Evolutionary conservation across 139 green algal species (phyloP), one percentile per base, ranked within the genome.

Genomic region (Volvox reticuliferus): DNA sequence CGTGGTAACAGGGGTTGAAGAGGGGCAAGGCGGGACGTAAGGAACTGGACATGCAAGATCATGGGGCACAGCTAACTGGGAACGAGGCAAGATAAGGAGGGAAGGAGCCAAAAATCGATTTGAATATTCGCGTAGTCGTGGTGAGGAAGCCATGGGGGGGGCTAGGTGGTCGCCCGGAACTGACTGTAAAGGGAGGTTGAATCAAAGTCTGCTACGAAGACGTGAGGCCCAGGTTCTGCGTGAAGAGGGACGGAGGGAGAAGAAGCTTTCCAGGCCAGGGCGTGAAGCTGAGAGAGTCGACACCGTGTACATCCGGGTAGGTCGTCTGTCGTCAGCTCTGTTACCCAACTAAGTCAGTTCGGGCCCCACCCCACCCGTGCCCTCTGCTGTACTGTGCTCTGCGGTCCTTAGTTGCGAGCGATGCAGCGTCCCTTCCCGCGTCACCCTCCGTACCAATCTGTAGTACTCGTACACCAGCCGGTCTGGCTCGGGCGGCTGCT

Each of bases 401-500:
- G 9, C 44, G 44, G 44, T 55, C 44, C 44, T 55, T 5, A 55
- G 44, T 9, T 55, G 44, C 44, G 44, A 55, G 44, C 9, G 44
- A 9, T 9, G 44, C 44, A 55, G 44, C 44, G 44, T 9, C 44
- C 44, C 44, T 5, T 55, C 44, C 44, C 44, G 44, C 44, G 5
- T 55, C 9, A 9, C 44, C 44, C 44, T 55, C 79, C 50, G 16
- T 55, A 90, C 86, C 28, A 21, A 2, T n/a, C 22, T 67, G 87
- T 91, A 91, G 62, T 91, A 91, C 26, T 86, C 87, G 76, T 79
- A 91, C 61, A 55, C 62, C n/a, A 79, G 73, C 1, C 86, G 71
- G 20, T 90, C 86, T 18, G 44, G 73, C 50, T 81, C 67, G 0
- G 86, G 86, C 71, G 71, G 69, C 5, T 89, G 69, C 69, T 61